Evolutionary conservation across 202 grass and related monocot genomes (phyloP), one percentile per base, ranked within the genome.

Genomic region (Digitaria exilis): DNA sequence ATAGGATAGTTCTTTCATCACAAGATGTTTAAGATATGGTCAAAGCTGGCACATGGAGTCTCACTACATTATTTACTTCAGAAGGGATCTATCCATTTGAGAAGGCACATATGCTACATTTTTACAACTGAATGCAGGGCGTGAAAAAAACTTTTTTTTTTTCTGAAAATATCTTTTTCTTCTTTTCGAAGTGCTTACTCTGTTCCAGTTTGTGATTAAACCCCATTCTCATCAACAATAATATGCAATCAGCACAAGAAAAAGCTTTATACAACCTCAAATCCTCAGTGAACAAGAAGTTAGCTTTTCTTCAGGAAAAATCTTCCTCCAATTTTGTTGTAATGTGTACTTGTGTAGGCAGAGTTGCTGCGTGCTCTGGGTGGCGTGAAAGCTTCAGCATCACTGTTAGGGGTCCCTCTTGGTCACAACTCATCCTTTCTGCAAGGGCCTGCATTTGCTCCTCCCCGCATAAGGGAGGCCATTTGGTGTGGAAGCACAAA

Each of bases 401-500:
- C 86, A 1, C 92, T 98, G 25, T 54, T 98, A 57, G 95, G 95
- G 35, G 90, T 98, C 57, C 95, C 95, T 44, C 89, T 98, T 7
- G 95, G 95, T 18, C 95, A 98, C 84, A 98, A 98, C 88, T 98
- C 92, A 26, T 98, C 95, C 24, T 98, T 98, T 73, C 76, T 98
- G 24, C 95, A 98, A 83, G 95, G 95, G 3, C 95, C 95, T 64
- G 95, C 95, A 39, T 98, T 95, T 93, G 95, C 95, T 24, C 95
- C 95, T 45, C 92, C 95, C 48, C 90, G 92, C 55, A 98, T 98
- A 83, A 89, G 95, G 76, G 92, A 98, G 65, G 95, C 95, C 69
- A 98, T 98, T 69, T 98, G 95, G 95, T 98, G 95, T 77, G 95
- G 90, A 54, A 98, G 95, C 80, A 98, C 95, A 83, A 98, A 98